These are phyloP conservation scores for Rhizophagus prolifer DNA, from an alignment of 192 early-diverging fungal species.

Conservation along the genomic window DNA sequence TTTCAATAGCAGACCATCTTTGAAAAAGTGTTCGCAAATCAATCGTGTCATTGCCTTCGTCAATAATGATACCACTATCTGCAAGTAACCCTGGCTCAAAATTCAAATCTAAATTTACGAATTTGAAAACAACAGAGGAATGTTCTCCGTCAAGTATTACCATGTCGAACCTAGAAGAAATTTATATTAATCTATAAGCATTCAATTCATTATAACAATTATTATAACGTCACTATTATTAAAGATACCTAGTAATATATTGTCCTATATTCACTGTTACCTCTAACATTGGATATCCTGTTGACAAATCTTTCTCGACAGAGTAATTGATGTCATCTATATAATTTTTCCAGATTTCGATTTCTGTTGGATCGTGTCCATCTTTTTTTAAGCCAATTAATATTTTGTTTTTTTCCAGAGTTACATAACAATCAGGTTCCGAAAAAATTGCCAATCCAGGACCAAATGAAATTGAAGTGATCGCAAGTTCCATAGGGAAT, in stretches of 20 bases:
- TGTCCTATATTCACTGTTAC: not conserved
- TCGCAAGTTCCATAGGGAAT: constrained; percentile 39
- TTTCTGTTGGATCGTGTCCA: constrained; percentile 33
- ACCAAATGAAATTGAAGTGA: constrained; percentile 42
- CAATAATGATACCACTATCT: not conserved
- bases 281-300: constrained; percentile 26
- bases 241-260: not conserved
- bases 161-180: not conserved
- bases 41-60: not conserved
- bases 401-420: constrained; percentile 38
- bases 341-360: constrained; percentile 45
- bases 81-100: not conserved
- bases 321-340: constrained; percentile 38
- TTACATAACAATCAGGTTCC: constrained; percentile 41
- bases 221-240: not conserved
- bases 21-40: not conserved
- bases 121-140: not conserved
- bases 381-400: constrained; percentile 37
- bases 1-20: not conserved
- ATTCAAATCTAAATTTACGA: not conserved
- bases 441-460: constrained; percentile 34
- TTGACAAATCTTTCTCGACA: constrained; percentile 29
- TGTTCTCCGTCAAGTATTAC: not conserved
- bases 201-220: not conserved
- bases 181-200: not conserved